These are phyloP conservation scores for Fraxinus floribunda DNA, from an alignment of 305 asterid species.

Conservation along the genomic window DNA sequence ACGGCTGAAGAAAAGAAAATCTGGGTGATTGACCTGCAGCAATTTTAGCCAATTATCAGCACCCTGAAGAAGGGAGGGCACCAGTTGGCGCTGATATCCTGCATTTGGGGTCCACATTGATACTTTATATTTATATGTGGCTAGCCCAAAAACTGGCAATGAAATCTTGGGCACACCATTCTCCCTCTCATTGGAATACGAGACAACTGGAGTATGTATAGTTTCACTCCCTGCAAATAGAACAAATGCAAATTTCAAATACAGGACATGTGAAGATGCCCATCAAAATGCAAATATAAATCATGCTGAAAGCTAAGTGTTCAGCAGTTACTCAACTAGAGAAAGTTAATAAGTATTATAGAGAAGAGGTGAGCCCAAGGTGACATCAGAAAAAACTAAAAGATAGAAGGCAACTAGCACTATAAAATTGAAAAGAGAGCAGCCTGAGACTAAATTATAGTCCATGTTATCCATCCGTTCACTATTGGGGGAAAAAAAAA, in stretches of 20 bases:
- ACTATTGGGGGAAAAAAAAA: neutral
- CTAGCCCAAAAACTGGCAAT: constrained; percentile 82
- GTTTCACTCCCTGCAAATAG: constrained; percentile 52
- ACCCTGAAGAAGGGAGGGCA: constrained; percentile 54
- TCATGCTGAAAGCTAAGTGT: neutral
- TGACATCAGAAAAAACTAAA: neutral
- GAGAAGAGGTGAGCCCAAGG: neutral
- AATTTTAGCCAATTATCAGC: constrained; percentile 63
- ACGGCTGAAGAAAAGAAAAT: constrained; percentile 77
- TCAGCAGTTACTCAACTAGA: neutral
- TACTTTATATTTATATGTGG: constrained; percentile 69
- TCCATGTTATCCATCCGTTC: neutral
- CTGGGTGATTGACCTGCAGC: constrained; percentile 78
- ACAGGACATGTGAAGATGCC: neutral
- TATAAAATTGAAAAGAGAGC: neutral
- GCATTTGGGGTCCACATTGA: constrained; percentile 68
- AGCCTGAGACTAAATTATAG: neutral
- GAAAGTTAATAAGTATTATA: neutral
- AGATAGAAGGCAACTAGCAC: neutral
- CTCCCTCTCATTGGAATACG: constrained; percentile 47
- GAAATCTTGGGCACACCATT: constrained; percentile 54
- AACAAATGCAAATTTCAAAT: neutral
- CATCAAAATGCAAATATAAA: neutral
- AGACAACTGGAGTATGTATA: constrained; percentile 43
- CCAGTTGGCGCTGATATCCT: constrained; percentile 49